Conservation (phyloP, 441 rosid genomes). For the Raphanus hybrid region DNA sequence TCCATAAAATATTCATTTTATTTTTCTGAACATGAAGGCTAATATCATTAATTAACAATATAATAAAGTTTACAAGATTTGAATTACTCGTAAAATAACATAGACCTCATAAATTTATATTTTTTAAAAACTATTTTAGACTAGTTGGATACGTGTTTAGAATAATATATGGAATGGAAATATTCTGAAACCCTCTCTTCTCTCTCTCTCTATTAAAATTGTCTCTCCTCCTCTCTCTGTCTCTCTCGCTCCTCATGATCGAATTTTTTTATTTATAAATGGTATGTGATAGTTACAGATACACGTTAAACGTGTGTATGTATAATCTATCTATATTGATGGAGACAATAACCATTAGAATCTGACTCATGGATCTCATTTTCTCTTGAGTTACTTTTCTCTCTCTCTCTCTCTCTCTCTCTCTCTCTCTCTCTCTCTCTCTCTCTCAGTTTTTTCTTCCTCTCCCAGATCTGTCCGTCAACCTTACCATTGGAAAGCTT, state of each 20-base stretch:
- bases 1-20: neutral
- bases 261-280: slow-evolving; percentile 13
- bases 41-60: neutral
- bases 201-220: neutral
- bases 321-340: slow-evolving; percentile 33
- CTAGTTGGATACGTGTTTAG: neutral
- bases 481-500: slow-evolving; percentile 29
- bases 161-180: neutral
- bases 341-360: slow-evolving; percentile 40
- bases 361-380: slow-evolving; percentile 44
- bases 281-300: slow-evolving; percentile 35
- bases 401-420: neutral
- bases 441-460: neutral
- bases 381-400: slow-evolving; percentile 33
- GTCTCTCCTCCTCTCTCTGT: slow-evolving; percentile 6
- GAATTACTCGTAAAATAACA: neutral
- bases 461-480: slow-evolving; percentile 45
- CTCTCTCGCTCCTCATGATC: slow-evolving; percentile 36
- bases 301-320: slow-evolving; percentile 39
- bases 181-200: neutral
- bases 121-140: neutral
- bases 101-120: neutral
- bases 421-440: too few species aligned
- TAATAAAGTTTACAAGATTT: neutral
- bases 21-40: neutral